Evolutionary conservation across 192 early-diverging fungal genomes (phyloP).

Genomic region (Dimargaris cristalligena): DNA sequence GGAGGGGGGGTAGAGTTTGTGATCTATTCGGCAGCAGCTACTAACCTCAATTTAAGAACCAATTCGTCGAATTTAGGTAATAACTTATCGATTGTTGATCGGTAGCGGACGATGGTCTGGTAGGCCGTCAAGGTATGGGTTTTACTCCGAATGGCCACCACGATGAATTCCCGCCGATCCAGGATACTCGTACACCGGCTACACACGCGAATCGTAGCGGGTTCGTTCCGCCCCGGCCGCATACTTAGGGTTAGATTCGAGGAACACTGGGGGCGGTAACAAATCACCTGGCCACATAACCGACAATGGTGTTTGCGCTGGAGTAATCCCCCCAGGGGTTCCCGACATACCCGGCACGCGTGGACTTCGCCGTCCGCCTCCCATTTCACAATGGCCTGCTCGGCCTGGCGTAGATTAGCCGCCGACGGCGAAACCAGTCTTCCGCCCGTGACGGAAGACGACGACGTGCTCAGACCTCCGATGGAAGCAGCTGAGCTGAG

Average conservation of each 20-base stretch:
- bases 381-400: constrained; percentile 16
- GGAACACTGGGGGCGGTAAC: constrained; percentile 34
- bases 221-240: background rate
- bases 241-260: constrained; percentile 21
- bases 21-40: too few species aligned
- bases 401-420: constrained; percentile 16
- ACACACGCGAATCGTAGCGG: constrained; percentile 4
- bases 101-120: constrained; percentile 22
- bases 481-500: constrained; percentile 18
- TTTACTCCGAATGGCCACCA: constrained; percentile 14
- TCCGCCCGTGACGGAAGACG: too few species aligned
- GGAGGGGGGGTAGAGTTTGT: too few species aligned
- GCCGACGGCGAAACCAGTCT: too few species aligned
- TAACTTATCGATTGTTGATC: constrained; percentile 27
- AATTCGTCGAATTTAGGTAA: constrained; percentile 41
- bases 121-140: constrained; percentile 21
- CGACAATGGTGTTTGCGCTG: constrained; percentile 57
- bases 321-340: constrained; percentile 29
- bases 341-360: background rate
- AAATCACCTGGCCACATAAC: constrained; percentile 47
- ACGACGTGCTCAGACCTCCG: too few species aligned
- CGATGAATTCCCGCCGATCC: background rate
- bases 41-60: constrained; percentile 35
- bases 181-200: constrained; percentile 26
- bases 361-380: background rate